phyloP scores from a whole-genome alignment of 1,284 basidiomycete species.

The Wolfiporia cocos region DNA sequence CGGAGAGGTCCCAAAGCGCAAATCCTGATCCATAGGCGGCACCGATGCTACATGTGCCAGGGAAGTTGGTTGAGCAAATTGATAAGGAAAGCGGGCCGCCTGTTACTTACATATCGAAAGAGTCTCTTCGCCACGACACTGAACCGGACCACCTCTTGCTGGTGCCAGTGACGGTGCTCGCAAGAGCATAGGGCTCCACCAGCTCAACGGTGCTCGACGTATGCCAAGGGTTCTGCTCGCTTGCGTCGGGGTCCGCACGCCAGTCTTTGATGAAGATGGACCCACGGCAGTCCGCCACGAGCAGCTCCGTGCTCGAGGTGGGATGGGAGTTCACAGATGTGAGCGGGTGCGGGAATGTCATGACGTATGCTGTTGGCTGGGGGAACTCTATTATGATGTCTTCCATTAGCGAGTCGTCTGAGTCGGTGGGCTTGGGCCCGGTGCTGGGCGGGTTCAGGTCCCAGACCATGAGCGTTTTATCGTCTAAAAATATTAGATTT shows the following conservation, averaged over 20 bases:
- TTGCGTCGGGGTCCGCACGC: conserved; percentile 60
- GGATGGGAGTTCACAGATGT: conserved; percentile 66
- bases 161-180: conserved; percentile 41
- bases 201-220: conserved; percentile 64
- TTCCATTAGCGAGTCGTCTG: no score
- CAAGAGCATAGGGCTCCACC: conserved; percentile 58
- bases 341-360: conserved; percentile 64
- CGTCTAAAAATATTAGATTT: conserved; percentile 39
- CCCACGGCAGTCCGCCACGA: conserved; percentile 68
- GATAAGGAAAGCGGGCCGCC: not conserved
- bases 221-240: conserved; percentile 46
- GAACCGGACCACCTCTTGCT: conserved; percentile 47
- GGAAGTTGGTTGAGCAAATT: not conserved
- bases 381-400: no score
- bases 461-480: conserved; percentile 81
- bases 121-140: conserved; percentile 63
- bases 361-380: conserved; percentile 71
- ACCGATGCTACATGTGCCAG: conserved; percentile 48
- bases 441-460: conserved; percentile 69
- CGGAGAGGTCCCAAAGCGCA: conserved; percentile 68
- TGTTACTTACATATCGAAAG: conserved; percentile 55
- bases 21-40: conserved; percentile 65
- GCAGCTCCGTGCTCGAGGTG: conserved; percentile 65
- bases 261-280: conserved; percentile 73
- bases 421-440: no score